phyloP scores from a whole-genome alignment of 352 stramenopile genomes.

The Globisporangium uncinulatum region DNA sequence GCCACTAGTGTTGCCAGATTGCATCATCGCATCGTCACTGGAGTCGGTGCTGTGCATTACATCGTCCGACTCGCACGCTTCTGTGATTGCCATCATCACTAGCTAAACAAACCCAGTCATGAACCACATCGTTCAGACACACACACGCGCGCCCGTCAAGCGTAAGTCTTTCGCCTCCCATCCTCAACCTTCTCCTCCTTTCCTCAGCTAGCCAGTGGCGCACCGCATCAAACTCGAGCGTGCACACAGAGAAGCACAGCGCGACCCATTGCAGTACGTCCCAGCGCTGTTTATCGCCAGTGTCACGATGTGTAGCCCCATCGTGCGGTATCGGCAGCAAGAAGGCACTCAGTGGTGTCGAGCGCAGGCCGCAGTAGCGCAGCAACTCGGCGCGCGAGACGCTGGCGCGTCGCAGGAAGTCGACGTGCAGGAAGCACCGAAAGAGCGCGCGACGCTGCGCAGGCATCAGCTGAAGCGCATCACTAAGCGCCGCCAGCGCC shows the following conservation, averaged over 20 bases:
- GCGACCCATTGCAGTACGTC: conserved; percentile 53
- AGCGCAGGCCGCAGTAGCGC: conserved; percentile 45
- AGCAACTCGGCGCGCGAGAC: conserved; percentile 46
- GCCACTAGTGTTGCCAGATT: not conserved
- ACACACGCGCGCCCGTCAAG: too few species aligned
- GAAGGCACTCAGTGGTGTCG: conserved; percentile 22
- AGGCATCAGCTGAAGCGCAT: conserved; percentile 43
- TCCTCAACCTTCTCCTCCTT: not conserved
- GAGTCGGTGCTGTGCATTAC: not conserved
- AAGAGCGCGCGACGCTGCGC: conserved; percentile 56
- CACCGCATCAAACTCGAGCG: conserved; percentile 26
- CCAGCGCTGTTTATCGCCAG: conserved; percentile 32
- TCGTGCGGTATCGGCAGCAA: conserved; percentile 26
- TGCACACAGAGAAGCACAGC: conserved; percentile 57
- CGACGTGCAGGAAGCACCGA: conserved; percentile 53
- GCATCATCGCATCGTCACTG: not conserved
- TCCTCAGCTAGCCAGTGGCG: not conserved
- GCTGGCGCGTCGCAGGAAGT: conserved; percentile 46
- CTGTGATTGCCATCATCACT: conserved; percentile 16
- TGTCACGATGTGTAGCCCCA: conserved; percentile 28
- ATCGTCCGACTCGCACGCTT: conserved; percentile 7
- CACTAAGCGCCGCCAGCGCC: conserved; percentile 47
- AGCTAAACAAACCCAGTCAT: conserved; percentile 17
- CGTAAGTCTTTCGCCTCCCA: too few species aligned
- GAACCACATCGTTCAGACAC: not conserved